phyloP scores from a whole-genome alignment of 495 filamentous ascomycete genomes.

The Pseudoneurospora amorphoporcata region DNA sequence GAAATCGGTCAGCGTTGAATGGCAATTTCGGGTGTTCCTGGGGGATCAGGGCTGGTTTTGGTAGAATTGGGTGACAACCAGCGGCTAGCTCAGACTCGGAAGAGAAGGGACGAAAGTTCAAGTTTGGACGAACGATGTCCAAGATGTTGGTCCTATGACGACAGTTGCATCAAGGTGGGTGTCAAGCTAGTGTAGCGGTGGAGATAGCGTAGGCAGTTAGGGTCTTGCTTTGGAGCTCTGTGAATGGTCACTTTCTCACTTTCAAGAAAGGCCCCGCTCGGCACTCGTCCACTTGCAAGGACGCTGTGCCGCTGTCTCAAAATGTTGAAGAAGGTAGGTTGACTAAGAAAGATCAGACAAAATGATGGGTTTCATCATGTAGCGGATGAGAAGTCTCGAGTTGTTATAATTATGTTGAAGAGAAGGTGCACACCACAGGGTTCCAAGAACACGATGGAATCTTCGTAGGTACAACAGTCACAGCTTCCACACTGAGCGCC shows the following conservation, averaged over 20 bases:
- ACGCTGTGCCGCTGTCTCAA: neutral
- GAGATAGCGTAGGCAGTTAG: neutral
- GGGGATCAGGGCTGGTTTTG: neutral
- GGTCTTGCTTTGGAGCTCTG: neutral
- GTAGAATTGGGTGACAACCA: neutral
- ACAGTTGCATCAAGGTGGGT: conserved; percentile 1
- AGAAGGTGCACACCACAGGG: neutral
- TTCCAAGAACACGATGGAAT: neutral
- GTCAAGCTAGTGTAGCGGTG: neutral
- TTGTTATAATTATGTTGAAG: neutral
- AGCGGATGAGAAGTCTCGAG: neutral
- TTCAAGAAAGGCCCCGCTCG: neutral
- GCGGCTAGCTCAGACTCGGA: neutral
- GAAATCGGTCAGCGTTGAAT: neutral
- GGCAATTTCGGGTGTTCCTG: neutral
- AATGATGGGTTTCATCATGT: too few species aligned
- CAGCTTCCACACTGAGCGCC: neutral
- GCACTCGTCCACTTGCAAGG: neutral
- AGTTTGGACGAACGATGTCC: conserved; percentile 3
- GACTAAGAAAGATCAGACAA: too few species aligned
- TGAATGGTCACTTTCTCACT: neutral
- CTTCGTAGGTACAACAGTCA: neutral
- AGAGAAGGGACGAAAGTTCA: neutral
- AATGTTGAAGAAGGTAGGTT: neutral
- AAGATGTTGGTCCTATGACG: conserved; percentile 24